Base-by-base conservation (phyloP, 225 moss, liverwort and hornwort genomes). In the Takakia lepidozioides region DNA sequence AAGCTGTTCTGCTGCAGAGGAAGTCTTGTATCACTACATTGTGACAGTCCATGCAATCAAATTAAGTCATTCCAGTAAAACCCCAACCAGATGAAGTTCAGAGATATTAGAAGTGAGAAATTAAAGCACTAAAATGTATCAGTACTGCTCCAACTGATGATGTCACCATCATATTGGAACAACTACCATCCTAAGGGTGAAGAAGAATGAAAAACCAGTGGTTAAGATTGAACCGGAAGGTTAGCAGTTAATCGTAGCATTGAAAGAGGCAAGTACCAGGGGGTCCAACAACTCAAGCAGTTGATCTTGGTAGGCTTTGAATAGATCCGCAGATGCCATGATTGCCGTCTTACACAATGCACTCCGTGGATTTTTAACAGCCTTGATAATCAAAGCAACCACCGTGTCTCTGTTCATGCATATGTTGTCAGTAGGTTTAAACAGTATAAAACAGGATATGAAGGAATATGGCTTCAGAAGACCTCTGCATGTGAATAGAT, bases 291-390 rank as follows among this genome's bases (percentile, higher is more conserved):
- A 13, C 48, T 91, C 91, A 35, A 85, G 49, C 69, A 98, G 54
- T 54, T 79, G 68, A 69, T 88, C 91, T 51, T 79, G 72, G 64
- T 83, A 98, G 17, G 69, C 81, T 57, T 76, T 87, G 58, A 98
- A 72, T 46, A 98, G 51, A 60, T 98, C 98, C 3, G 91, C 78
- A 14, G 85, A 73, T 10, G 82, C 85, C 98, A 98, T 91, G 11
- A 98, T 71, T 19, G 98, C 98, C 3, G 98, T 91, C 72, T 98
- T 98, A 61, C 91, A 98, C 52, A 98, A 62, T 25, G 98, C 98
- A 55, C 98, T 98, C 19, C 98, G 80, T 22, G 98, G 98, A 71
- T 98, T 98, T 62, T 98, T 98, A 56, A 98, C 51, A 25, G 91
- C 81, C 52, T 91, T 98, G 18, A 83, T 85, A 27, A 91, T 87